Conservation (phyloP, 805 yeast species). For the Hanseniaspora vineae region DNA sequence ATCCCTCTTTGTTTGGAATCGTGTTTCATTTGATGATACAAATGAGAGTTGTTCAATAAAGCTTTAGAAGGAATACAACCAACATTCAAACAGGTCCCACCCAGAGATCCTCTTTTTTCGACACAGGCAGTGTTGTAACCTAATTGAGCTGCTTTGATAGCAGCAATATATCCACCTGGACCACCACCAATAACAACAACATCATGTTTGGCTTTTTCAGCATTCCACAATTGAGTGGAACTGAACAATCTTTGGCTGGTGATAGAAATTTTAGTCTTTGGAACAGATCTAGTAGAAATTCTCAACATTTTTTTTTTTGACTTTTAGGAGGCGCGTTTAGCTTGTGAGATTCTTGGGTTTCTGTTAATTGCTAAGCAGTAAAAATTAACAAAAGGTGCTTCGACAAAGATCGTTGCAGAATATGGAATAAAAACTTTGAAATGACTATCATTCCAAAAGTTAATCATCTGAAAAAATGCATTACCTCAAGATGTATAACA, state of each 20-base stretch:
- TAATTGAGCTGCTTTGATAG: constrained; percentile 95
- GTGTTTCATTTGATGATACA: constrained; percentile 77
- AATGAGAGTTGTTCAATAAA: constrained; percentile 82
- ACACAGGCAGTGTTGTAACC: constrained; percentile 92
- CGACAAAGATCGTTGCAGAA: too few species aligned
- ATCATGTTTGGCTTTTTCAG: constrained; percentile 50
- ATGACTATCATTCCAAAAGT: too few species aligned
- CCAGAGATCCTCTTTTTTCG: constrained; percentile 91
- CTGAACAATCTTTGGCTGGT: constrained; percentile 5
- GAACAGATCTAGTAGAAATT: constrained; percentile 1
- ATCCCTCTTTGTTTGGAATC: constrained; percentile 87
- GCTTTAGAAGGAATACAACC: constrained; percentile 99
- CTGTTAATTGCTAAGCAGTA: too few species aligned
- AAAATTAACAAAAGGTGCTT: too few species aligned
- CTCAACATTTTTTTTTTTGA: constrained; percentile 5
- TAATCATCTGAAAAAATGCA: too few species aligned
- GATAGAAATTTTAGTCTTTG: not conserved
- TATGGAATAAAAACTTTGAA: too few species aligned
- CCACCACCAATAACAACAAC: constrained; percentile 97
- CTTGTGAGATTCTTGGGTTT: not conserved
- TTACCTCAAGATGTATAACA: too few species aligned
- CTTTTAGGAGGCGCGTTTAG: not conserved
- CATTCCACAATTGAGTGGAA: constrained; percentile 8
- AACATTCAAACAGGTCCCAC: constrained; percentile 97
- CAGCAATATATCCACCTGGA: constrained; percentile 99